phyloP scores from a whole-genome alignment of 2,329 filamentous ascomycete genomes.

The Penicillium sp. region DNA sequence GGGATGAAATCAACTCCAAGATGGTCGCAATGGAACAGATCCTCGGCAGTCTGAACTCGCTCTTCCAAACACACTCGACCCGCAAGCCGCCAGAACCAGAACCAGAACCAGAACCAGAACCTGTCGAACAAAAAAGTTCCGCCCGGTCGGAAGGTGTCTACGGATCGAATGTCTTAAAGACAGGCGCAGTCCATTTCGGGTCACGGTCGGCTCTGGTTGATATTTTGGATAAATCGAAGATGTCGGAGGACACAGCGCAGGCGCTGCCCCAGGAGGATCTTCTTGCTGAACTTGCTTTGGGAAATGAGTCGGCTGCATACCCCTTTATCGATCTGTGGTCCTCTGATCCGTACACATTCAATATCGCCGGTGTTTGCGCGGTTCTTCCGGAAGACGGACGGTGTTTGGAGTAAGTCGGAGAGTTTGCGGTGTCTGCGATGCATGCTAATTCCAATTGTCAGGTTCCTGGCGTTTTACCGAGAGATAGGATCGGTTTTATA shows the following conservation, averaged over 20 bases:
- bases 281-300: conserved; percentile 57
- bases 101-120: conserved; percentile 11
- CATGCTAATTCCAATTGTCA: conserved; percentile 21
- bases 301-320: conserved; percentile 60
- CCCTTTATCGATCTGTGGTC: conserved; percentile 63
- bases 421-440: not conserved
- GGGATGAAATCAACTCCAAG: conserved; percentile 37
- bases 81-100: conserved; percentile 19
- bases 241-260: conserved; percentile 40
- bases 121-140: conserved; percentile 16
- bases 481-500: conserved; percentile 58
- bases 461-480: conserved; percentile 54
- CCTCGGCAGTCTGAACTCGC: conserved; percentile 29
- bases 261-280: conserved; percentile 58
- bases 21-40: conserved; percentile 37
- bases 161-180: conserved; percentile 36
- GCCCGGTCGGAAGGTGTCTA: conserved; percentile 28
- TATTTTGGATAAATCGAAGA: conserved; percentile 50
- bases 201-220: conserved; percentile 58
- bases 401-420: conserved; percentile 37
- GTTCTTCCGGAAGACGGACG: conserved; percentile 56
- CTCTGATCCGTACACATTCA: conserved; percentile 55
- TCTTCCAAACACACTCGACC: conserved; percentile 29
- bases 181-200: conserved; percentile 57
- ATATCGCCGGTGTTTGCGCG: conserved; percentile 55